Percentiles rank a stretch among this genome's conserved stretches.
These are phyloP conservation scores for Naumovozyma baii DNA, from an alignment of 805 yeast genomes.

Conservation along the genomic window DNA sequence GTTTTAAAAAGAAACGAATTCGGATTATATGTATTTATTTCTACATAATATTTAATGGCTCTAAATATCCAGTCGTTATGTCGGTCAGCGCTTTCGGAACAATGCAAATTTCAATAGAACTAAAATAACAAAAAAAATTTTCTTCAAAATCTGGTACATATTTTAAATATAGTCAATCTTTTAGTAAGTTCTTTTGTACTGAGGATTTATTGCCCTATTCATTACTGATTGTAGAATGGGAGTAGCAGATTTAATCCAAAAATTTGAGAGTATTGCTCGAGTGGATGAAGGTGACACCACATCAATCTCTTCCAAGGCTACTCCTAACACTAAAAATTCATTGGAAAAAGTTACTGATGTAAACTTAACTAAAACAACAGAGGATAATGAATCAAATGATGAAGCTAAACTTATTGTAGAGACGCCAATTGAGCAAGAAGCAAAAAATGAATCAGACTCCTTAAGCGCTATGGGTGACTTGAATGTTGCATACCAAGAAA, in stretches of 20 bases:
- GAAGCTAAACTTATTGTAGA: constrained; percentile 7
- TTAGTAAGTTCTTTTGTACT: too few species aligned
- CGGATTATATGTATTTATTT: too few species aligned
- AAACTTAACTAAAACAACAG: constrained; percentile 5
- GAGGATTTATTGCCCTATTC: too few species aligned
- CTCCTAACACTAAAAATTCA: constrained; percentile 4
- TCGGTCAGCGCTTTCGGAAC: background rate
- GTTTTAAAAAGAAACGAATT: too few species aligned
- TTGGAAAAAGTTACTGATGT: constrained; percentile 6
- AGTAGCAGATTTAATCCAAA: constrained; percentile 32
- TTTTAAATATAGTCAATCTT: too few species aligned
- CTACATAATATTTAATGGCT: too few species aligned
- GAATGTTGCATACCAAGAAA: constrained; percentile 3
- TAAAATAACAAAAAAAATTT: background rate
- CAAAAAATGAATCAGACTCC: background rate
- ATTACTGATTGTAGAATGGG: too few species aligned
- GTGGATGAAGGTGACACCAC: constrained; percentile 5
- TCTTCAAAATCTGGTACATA: too few species aligned
- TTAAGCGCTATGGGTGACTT: constrained; percentile 4
- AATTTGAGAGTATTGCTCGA: constrained; percentile 25
- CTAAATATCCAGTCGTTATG: too few species aligned
- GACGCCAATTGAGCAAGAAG: constrained; percentile 1
- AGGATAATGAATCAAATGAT: constrained; percentile 1
- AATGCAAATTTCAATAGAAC: background rate
- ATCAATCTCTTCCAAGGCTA: background rate